Percentiles rank a stretch among this genome's conserved stretches.
These are phyloP conservation scores for Leccinum broughii DNA, from an alignment of 768 basidiomycete genomes.

Conservation along the genomic window DNA sequence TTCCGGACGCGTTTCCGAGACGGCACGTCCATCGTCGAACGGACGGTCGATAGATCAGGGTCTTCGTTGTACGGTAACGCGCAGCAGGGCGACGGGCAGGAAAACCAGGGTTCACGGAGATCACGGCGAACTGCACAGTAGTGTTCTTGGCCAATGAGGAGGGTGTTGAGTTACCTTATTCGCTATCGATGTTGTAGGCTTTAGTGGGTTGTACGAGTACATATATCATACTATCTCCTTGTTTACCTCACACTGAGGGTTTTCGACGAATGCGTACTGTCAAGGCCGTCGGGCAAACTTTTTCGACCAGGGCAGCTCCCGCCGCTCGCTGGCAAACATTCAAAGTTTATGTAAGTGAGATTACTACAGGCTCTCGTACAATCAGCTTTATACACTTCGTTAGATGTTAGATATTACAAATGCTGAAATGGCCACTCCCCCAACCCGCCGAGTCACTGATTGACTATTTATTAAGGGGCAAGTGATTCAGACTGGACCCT, in stretches of 20 bases:
- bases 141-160: not conserved
- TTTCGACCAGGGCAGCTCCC: not conserved
- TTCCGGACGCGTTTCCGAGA: conserved; percentile 93
- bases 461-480: not conserved
- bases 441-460: not conserved
- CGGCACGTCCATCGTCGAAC: conserved; percentile 88
- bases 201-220: conserved; percentile 10
- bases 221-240: not conserved
- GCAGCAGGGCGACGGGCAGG: conserved; percentile 15
- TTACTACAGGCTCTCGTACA: not conserved
- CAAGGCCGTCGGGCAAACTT: not conserved
- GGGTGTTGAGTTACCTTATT: conserved; percentile 4
- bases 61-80: conserved; percentile 41
- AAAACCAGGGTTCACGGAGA: conserved; percentile 18
- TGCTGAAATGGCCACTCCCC: not conserved
- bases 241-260: not conserved
- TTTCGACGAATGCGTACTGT: not conserved
- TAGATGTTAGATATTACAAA: not conserved
- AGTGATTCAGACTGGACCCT: not conserved
- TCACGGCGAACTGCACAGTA: conserved; percentile 18
- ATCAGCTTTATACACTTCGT: not conserved
- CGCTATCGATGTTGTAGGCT: conserved; percentile 12
- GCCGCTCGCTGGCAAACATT: not conserved
- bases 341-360: not conserved
- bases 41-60: conserved; percentile 66